Evolutionary conservation across 2,329 filamentous ascomycete genomes (phyloP), one percentile per base, ranked within the genome.

Genomic region (Thielaviopsis musarum): DNA sequence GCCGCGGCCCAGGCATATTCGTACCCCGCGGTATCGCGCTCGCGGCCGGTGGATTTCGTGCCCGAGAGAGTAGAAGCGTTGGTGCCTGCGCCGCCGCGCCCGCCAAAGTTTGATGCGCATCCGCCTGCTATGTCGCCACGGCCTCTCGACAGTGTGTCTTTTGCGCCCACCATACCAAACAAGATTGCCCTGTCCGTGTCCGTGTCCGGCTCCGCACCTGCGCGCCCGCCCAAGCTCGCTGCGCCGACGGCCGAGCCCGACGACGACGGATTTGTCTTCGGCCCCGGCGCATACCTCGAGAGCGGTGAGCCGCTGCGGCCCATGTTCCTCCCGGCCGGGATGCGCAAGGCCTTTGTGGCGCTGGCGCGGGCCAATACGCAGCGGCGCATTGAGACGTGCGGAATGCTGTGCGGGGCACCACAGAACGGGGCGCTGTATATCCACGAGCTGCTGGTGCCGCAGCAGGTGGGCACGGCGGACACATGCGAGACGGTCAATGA

Each of bases 401-500:
- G 91, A 41, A 91, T 98, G 64, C 78, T 98, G 12, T 95, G 90
- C 67, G 93, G 91, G 7, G 91, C 88, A 0, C 77, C 91, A 1
- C 87, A 95, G 66, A 91, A 91, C 65, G 96, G 96, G 68, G 93
- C 93, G 0, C 77, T 98, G 2, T 97, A 97, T 72, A 84, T 98
- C 61, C 88, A 85, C 5, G 84, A 85, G 59, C 79, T 98, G 5
- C 79, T 98, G 24, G 91, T 98, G 22, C 93, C 93, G 0, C 87
- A 95, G 67, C 93, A 98, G 69, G 86, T 83, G 58, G 85, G 86
- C 66, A 96, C 91, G 0, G 84, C 85, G 2, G 91, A 98, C 68
- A 97, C 93, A 0, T 98, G 93, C 70, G 91, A 97, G 71, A 97
- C 89, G 21, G 82, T 89, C 54, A 93, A 96, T 64, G 90, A 95